Conservation (phyloP, 1,284 basidiomycete genomes). For the Inonotus hispidus region DNA sequence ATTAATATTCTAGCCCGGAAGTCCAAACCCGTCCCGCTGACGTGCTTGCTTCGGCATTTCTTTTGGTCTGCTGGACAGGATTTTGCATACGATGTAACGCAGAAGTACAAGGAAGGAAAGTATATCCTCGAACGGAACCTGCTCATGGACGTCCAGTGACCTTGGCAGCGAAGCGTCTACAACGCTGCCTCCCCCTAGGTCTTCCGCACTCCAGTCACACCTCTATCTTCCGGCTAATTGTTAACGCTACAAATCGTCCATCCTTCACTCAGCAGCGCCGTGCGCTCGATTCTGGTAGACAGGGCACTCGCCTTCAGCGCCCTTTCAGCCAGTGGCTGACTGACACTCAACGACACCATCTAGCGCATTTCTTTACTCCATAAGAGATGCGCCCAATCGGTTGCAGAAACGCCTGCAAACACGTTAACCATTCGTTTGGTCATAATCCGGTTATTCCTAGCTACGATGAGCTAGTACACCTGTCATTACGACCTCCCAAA, state of each 20-base stretch:
- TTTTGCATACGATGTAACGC: conserved; percentile 79
- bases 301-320: background rate
- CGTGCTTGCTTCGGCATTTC: conserved; percentile 8
- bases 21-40: background rate
- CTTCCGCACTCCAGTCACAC: conserved; percentile 11
- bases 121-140: conserved; percentile 94
- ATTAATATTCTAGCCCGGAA: background rate
- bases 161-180: background rate
- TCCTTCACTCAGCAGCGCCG: conserved; percentile 3
- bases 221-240: conserved; percentile 6
- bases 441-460: background rate
- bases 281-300: conserved; percentile 3
- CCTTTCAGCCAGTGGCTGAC: conserved; percentile 1
- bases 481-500: background rate
- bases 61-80: conserved; percentile 50
- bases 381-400: background rate
- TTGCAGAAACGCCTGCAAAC: background rate
- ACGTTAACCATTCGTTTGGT: background rate
- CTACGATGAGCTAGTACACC: background rate
- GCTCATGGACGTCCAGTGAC: conserved; percentile 73
- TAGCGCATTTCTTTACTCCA: background rate
- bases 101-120: conserved; percentile 99
- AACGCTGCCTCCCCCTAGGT: background rate
- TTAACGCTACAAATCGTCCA: background rate
- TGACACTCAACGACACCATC: background rate